Evolutionary conservation across 371 early-diverging fungal genomes (phyloP), one percentile per base, ranked within the genome.

Genomic region (Mucor plumbeus): DNA sequence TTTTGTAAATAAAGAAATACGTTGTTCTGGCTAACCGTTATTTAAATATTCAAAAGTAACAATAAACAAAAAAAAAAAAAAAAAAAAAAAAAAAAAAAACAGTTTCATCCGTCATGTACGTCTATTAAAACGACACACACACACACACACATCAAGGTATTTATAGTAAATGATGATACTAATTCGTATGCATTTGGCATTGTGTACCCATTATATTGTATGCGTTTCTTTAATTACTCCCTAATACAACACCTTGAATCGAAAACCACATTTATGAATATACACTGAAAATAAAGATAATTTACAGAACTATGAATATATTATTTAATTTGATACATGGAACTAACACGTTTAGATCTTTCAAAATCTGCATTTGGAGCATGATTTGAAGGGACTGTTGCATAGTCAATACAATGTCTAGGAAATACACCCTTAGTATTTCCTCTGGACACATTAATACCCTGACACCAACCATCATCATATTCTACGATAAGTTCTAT

Each of bases 381-480:
- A 36, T 53, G 41, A 35, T 39, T 31, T 15, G 59, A 43, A 4
- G 56, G 62, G 14, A 26, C 62, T 1, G 41, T 62, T 8, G 56
- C 59, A 63, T 63, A 54, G 19, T 83, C 82, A 19, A 88, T 71
- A 64, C 86, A 86, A 64, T 83, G 83, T 48, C 81, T 71, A 1
- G 88, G 88, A 73, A 88, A 85, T 1, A 86, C 85, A 15, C 88
- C 88, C 65, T 82, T 76, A 15, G 64, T 61, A 14, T 80, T 71
- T 1, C 79, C 83, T 7, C 76, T 74, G 35, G 85, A 74, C 8
- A 83, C 65, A 60, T 88, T 88, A 63, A 83, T 64, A 14, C 86
- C 86, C 63, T 81, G 72, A 35, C 80, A 80, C 88, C 88, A 88
- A 0, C 88, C 88, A 69, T 88, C 88, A 63, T 88, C 88, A 41